Evolutionary conservation across 768 basidiomycete species (phyloP).

Genomic region (Tulasnella sp.): DNA sequence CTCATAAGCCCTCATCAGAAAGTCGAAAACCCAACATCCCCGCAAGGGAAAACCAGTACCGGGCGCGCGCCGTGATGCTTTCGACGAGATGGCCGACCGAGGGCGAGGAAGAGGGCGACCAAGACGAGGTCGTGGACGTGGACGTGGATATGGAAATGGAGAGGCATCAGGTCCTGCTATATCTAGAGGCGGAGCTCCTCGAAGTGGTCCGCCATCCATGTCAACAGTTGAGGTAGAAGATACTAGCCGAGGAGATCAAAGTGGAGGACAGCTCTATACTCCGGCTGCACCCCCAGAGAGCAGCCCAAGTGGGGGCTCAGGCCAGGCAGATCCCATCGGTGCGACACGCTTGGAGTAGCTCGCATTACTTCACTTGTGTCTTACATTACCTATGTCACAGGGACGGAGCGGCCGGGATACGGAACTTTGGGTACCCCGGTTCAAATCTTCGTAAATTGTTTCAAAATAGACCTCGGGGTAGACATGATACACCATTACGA

Average conservation of each 20-base stretch:
- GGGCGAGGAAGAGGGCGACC: background rate
- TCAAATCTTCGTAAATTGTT: background rate
- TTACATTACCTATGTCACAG: background rate
- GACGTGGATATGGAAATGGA: conserved; percentile 8
- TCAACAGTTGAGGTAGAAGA: background rate
- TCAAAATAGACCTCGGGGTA: background rate
- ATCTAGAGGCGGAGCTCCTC: background rate
- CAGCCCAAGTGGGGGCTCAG: too few relatives aligned
- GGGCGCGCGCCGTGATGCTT: too few relatives aligned
- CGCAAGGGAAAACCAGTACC: too few relatives aligned
- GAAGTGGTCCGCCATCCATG: background rate
- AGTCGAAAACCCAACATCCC: too few relatives aligned
- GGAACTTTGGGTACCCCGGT: conserved; percentile 7
- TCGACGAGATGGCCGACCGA: background rate
- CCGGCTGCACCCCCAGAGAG: background rate
- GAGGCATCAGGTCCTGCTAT: background rate
- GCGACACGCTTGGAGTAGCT: background rate
- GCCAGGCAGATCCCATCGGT: background rate
- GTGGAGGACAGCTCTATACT: background rate
- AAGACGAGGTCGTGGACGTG: background rate
- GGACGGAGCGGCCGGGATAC: background rate
- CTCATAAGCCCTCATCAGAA: too few relatives aligned
- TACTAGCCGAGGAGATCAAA: background rate
- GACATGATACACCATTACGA: conserved; percentile 9
- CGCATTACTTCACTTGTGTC: background rate